These are phyloP conservation scores for Lactarius evosmus DNA, from an alignment of 768 basidiomycete species.

Conservation along the genomic window DNA sequence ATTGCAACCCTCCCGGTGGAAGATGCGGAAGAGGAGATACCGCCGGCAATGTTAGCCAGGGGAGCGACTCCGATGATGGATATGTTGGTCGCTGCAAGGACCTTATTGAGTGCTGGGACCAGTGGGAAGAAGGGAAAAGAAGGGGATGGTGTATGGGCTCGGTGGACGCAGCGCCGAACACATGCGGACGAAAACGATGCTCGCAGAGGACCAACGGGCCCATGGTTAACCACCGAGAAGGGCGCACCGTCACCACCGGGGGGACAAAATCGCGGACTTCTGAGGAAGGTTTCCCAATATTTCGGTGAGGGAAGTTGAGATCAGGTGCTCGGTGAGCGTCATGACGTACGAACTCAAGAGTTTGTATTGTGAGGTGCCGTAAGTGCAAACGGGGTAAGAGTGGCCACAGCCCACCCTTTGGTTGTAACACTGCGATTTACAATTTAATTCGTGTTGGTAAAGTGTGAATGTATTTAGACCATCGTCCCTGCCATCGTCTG, in stretches of 20 bases:
- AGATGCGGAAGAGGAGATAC: slow-evolving; percentile 22
- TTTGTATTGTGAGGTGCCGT: background rate
- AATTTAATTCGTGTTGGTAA: background rate
- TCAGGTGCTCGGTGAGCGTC: background rate
- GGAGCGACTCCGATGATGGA: slow-evolving; percentile 25
- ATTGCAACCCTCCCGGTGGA: background rate
- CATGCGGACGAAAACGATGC: slow-evolving; percentile 21
- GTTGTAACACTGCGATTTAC: background rate
- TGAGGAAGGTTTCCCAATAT: slow-evolving; percentile 28
- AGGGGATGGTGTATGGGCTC: slow-evolving; percentile 19
- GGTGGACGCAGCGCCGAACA: slow-evolving; percentile 23
- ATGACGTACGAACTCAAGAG: background rate
- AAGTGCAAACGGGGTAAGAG: background rate
- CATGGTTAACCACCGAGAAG: slow-evolving; percentile 9
- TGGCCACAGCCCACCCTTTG: background rate
- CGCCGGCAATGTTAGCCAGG: slow-evolving; percentile 19
- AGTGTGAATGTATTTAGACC: background rate
- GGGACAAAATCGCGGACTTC: slow-evolving; percentile 24
- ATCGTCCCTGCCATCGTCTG: background rate
- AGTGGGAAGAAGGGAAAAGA: slow-evolving; percentile 16
- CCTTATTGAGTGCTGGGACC: slow-evolving; percentile 18
- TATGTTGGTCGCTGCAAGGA: slow-evolving; percentile 26
- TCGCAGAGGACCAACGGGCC: slow-evolving; percentile 13
- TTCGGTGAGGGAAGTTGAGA: slow-evolving; percentile 26
- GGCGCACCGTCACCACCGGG: slow-evolving; percentile 8